Evolutionary conservation across 2,329 filamentous ascomycete species (phyloP).

Genomic region (Trichoderma atrobrunneum): DNA sequence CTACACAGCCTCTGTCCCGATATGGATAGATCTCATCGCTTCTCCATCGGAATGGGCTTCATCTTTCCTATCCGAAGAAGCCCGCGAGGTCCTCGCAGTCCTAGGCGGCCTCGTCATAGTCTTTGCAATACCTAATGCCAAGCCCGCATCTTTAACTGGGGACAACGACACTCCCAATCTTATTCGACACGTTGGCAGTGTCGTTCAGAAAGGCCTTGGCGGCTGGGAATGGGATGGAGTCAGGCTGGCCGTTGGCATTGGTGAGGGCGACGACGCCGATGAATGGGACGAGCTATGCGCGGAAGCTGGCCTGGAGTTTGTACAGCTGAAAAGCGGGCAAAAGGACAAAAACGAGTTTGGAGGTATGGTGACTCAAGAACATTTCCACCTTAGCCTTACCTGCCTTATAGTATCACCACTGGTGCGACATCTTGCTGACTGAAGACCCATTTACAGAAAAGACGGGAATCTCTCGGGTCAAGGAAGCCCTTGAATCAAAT

Average conservation of each 20-base stretch:
- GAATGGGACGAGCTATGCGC: slow-evolving; percentile 61
- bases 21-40: slow-evolving; percentile 65
- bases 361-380: slow-evolving; percentile 39
- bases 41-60: slow-evolving; percentile 53
- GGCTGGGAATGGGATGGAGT: slow-evolving; percentile 65
- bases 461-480: slow-evolving; percentile 55
- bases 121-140: slow-evolving; percentile 29
- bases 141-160: neutral
- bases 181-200: slow-evolving; percentile 51
- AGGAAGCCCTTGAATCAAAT: slow-evolving; percentile 63
- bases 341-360: slow-evolving; percentile 55
- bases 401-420: neutral
- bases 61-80: slow-evolving; percentile 59
- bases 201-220: slow-evolving; percentile 56
- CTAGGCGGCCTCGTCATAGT: slow-evolving; percentile 57
- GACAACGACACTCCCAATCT: slow-evolving; percentile 38
- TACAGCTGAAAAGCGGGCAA: slow-evolving; percentile 47
- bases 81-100: slow-evolving; percentile 58
- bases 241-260: slow-evolving; percentile 56
- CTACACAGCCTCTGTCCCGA: slow-evolving; percentile 58
- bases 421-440: neutral
- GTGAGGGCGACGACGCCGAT: slow-evolving; percentile 45
- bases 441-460: slow-evolving; percentile 43
- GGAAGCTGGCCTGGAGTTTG: slow-evolving; percentile 60
- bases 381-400: neutral